Evolutionary conservation across 2,329 filamentous ascomycete genomes (phyloP), one percentile per base, ranked within the genome.

Genomic region (Colletotrichum shisoi): DNA sequence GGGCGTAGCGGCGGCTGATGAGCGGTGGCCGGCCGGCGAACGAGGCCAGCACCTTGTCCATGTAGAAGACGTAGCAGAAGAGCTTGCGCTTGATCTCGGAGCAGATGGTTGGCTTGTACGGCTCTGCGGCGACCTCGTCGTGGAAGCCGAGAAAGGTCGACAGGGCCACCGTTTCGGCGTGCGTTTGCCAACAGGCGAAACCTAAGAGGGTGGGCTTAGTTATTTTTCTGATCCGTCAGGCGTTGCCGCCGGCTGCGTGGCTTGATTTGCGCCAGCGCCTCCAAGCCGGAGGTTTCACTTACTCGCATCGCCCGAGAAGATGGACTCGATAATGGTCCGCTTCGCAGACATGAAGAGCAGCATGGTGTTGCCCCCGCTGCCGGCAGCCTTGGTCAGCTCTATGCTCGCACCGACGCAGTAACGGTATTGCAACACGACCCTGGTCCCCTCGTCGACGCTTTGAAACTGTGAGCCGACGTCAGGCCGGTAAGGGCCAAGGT

Each of bases 1-100:
- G 77, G 13, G 76, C 70, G 63, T 78, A 82, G 2, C 72, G 71
- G 13, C 73, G 73, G 44, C 74, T 74, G 21, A 81, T 62, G 1
- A 80, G 71, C 0, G 79, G 80, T 3, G 80, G 80, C 5, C 80
- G 71, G 1, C 80, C 81, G 1, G 80, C 81, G 45, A 82, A 80
- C 1, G 78, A 76, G 7, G 78, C 77, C 4, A 78, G 69, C 1
- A 76, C 71, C 70, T 80, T 80, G 58, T 80, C 78, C 42, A 76
- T 70, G 17, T 70, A 71, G 58, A 76, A 78, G 17, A 78, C 59
- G 40, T 75, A 70, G 21, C 74, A 72, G 40, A 78, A 78, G 3
- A 79, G 45, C 7, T 76, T 68, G 31, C 66, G 66, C 34, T 67
- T 68, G 57, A 67, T 70, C 67, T 79, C 76, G 4, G 73, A 72